Conservation (phyloP, 1,139 yeast species). For the Kodamaea anthophila region DNA sequence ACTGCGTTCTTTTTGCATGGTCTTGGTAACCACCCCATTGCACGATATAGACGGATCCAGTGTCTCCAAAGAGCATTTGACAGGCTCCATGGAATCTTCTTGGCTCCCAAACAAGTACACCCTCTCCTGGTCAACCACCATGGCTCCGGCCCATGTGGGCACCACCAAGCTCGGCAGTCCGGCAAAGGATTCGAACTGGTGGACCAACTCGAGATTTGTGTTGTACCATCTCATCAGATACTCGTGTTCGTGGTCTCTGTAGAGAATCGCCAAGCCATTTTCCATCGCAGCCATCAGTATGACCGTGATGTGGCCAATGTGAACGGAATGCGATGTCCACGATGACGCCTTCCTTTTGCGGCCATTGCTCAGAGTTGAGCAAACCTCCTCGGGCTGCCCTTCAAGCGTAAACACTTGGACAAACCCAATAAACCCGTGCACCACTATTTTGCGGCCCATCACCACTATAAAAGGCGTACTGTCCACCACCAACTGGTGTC, state of each 20-base stretch:
- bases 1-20: constrained; percentile 8
- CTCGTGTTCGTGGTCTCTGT: constrained; percentile 31
- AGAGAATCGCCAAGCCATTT: constrained; percentile 23
- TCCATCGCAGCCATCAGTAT: constrained; percentile 17
- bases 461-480: constrained; percentile 16
- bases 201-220: constrained; percentile 9
- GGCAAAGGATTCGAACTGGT: constrained; percentile 31
- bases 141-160: constrained; percentile 23
- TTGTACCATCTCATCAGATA: constrained; percentile 27
- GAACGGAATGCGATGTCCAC: constrained; percentile 12
- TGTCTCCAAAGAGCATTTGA: neutral
- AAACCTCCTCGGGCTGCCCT: too few relatives aligned
- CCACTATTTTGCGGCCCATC: constrained; percentile 14
- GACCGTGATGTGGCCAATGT: constrained; percentile 27
- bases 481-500: constrained; percentile 27
- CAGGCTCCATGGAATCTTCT: constrained; percentile 7
- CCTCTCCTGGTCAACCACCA: constrained; percentile 25
- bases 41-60: neutral
- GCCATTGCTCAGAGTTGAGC: too few relatives aligned
- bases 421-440: constrained; percentile 27
- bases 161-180: constrained; percentile 28
- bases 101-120: constrained; percentile 27
- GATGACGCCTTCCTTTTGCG: constrained; percentile 3
- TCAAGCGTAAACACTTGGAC: constrained; percentile 19
- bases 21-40: constrained; percentile 10